These are phyloP conservation scores for Dipteronia sinensis DNA, from an alignment of 345 rosid genomes.

Conservation along the genomic window DNA sequence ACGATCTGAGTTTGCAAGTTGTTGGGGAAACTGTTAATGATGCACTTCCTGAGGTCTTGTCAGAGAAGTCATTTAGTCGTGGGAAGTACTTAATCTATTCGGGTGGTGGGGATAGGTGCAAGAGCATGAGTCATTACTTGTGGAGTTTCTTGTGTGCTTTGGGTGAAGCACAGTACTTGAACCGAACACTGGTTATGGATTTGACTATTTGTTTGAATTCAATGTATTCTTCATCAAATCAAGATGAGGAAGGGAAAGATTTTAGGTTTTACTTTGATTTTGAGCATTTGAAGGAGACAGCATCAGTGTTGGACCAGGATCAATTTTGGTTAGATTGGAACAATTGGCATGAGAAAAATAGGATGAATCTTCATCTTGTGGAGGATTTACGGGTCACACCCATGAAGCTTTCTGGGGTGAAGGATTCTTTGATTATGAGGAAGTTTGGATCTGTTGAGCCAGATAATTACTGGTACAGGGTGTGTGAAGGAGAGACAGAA, in stretches of 20 bases:
- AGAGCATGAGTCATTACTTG: constrained; percentile 92
- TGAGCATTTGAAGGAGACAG: constrained; percentile 84
- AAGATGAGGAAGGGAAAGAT: constrained; percentile 92
- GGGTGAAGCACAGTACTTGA: constrained; percentile 94
- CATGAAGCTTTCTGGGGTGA: constrained; percentile 65
- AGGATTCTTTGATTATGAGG: constrained; percentile 82
- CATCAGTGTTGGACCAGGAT: constrained; percentile 81
- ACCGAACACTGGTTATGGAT: constrained; percentile 89
- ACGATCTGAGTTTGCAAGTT: constrained; percentile 49
- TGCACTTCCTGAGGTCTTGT: constrained; percentile 68
- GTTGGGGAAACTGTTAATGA: constrained; percentile 83
- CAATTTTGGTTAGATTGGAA: constrained; percentile 91
- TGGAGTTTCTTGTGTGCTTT: constrained; percentile 97
- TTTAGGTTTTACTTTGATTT: constrained; percentile 95
- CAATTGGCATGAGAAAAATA: constrained; percentile 66
- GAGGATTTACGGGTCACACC: constrained; percentile 75
- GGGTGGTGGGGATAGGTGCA: constrained; percentile 90
- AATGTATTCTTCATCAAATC: constrained; percentile 68
- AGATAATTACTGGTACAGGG: constrained; percentile 94
- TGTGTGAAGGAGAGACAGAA: constrained; percentile 92
- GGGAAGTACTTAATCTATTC: constrained; percentile 74
- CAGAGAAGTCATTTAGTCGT: constrained; percentile 62
- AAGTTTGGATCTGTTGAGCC: constrained; percentile 91
- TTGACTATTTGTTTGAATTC: constrained; percentile 77
- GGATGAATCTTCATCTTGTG: constrained; percentile 57